Evolutionary conservation across 2,329 filamentous ascomycete species (phyloP), one percentile per base, ranked within the genome.

Genomic region (Celoporthe dispersa): DNA sequence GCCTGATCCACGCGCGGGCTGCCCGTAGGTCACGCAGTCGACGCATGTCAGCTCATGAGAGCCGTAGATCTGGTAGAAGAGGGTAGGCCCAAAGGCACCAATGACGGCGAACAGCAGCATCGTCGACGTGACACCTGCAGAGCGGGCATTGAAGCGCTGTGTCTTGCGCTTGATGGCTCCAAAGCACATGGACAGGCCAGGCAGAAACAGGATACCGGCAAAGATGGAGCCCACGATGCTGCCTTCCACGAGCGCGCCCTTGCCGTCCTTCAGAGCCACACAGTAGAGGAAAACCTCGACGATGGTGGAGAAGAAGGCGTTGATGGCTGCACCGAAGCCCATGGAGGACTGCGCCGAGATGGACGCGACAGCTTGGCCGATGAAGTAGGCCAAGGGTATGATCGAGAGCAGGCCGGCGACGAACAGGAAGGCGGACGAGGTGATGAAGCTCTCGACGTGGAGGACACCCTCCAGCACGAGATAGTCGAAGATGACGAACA

Each of bases 21-120:
- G 79, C 44, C 78, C 79, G 67, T 80, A 83, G 72, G 89, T 86
- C 63, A 87, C 82, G 71, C 87, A 90, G 68, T 87, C 88, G 69
- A 89, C 88, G 77, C 96, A 99, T 77, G 94, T 96, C 66, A 99
- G 87, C 82, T 99, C 94, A 78, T 99, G 96, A 64, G 94, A 97
- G 75, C 96, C 97, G 80, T 98, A 98, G 73, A 99, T 97, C 78
- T 99, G 95, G 81, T 98, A 99, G 82, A 99, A 99, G 19, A 99
- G 83, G 0, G 96, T 99, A 2, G 96, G 96, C 0, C 95, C 92
- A 80, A 99, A 99, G 11, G 95, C 94, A 72, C 93, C 95, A 75
- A 99, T 96, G 53, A 97, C 92, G 33, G 96, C 95, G 78, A 99
- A 99, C 12, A 99, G 86, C 69, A 99, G 83, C 96, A 99, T 99